Conservation (phyloP, 1,284 basidiomycete species). For the Puccinia coronata region DNA sequence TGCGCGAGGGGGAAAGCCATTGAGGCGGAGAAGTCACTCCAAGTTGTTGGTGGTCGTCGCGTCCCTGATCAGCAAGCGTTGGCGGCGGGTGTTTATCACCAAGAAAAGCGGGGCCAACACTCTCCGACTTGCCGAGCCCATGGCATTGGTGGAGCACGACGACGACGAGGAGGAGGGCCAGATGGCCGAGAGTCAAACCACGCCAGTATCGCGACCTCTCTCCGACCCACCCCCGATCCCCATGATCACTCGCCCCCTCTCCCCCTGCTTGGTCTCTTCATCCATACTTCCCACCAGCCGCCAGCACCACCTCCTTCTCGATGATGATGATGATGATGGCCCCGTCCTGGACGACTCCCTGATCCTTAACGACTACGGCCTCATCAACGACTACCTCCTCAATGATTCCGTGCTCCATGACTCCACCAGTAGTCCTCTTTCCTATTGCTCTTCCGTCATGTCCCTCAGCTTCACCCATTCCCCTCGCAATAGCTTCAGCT, state of each 20-base stretch:
- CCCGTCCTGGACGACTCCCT: too few species aligned
- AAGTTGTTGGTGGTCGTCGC: constrained; percentile 13
- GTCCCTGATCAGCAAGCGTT: neutral
- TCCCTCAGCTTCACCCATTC: neutral
- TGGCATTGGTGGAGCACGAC: too few species aligned
- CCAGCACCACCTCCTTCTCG: neutral
- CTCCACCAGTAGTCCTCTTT: neutral
- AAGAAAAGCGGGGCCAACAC: neutral
- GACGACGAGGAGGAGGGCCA: neutral
- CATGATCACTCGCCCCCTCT: neutral
- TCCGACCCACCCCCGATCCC: neutral
- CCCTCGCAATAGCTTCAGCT: constrained; percentile 8
- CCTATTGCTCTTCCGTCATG: neutral
- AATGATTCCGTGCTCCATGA: too few species aligned
- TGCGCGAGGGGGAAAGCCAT: neutral
- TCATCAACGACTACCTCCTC: too few species aligned
- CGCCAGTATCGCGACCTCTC: too few species aligned
- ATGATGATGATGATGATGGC: too few species aligned
- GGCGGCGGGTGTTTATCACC: constrained; percentile 1
- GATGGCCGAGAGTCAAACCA: neutral
- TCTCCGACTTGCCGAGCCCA: neutral
- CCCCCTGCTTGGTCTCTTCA: neutral
- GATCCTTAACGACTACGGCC: too few species aligned
- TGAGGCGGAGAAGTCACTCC: neutral
- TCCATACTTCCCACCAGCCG: too few species aligned